Conservation (phyloP, 2,329 filamentous ascomycete genomes). For the Penicillium sp. region DNA sequence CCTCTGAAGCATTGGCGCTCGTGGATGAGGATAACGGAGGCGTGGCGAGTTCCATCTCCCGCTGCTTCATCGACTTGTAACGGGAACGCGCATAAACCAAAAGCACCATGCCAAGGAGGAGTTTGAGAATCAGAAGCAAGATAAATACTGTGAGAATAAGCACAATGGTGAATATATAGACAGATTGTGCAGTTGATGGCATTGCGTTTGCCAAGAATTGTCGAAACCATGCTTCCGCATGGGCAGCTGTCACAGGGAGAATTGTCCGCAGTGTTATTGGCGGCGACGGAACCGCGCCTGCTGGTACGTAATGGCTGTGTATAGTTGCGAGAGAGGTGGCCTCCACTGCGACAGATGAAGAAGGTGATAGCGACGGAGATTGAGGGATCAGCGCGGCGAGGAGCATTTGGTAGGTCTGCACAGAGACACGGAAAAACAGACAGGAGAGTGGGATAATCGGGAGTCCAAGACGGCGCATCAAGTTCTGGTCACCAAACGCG, state of each 20-base stretch:
- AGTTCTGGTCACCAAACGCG: constrained; percentile 86
- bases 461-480: constrained; percentile 86
- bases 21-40: constrained; percentile 5
- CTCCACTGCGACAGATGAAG: constrained; percentile 41
- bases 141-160: constrained; percentile 86
- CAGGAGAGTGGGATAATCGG: constrained; percentile 92
- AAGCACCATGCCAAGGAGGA: constrained; percentile 86
- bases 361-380: constrained; percentile 66
- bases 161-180: constrained; percentile 67
- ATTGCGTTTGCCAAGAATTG: constrained; percentile 47
- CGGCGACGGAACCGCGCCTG: constrained; percentile 65
- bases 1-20: constrained; percentile 13
- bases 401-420: constrained; percentile 99
- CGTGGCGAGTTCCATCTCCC: constrained; percentile 52
- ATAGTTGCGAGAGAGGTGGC: constrained; percentile 49
- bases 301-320: constrained; percentile 59
- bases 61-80: constrained; percentile 79
- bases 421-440: constrained; percentile 88
- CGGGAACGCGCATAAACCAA: constrained; percentile 78
- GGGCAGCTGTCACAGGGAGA: constrained; percentile 58
- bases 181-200: constrained; percentile 46
- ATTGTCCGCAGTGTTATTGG: constrained; percentile 64
- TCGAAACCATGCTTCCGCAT: constrained; percentile 45
- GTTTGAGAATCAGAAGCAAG: constrained; percentile 80
- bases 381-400: constrained; percentile 83